A percentile compares a stretch with the other conserved stretches of the same genome.
Conservation (phyloP, 129 eudicot genomes). For the Pseudognaphalium luteoalbum region DNA sequence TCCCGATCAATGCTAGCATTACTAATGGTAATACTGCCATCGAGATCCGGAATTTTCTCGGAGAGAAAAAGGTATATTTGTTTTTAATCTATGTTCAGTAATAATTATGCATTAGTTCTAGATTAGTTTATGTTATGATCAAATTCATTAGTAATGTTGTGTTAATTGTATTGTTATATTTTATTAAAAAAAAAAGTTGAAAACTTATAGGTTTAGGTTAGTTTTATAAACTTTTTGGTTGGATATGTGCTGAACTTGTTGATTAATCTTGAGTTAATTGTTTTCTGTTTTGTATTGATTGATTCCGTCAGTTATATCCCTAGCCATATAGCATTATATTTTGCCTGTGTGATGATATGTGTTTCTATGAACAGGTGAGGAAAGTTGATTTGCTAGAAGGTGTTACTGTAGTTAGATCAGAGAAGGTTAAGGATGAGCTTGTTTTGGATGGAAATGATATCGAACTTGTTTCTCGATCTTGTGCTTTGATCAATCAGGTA, state of each 20-base stretch:
- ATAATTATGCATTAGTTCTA: too few species aligned
- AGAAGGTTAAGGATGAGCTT: constrained; percentile 54
- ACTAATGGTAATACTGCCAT: background rate
- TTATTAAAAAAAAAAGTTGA: too few species aligned
- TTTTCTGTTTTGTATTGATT: background rate
- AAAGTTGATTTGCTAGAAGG: constrained; percentile 57
- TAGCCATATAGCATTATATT: background rate
- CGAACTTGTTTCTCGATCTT: constrained; percentile 55
- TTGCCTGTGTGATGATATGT: background rate
- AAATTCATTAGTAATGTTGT: too few species aligned
- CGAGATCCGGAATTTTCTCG: background rate
- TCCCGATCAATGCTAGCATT: background rate
- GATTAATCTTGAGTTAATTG: background rate
- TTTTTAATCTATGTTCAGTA: background rate
- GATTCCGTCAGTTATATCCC: too few species aligned
- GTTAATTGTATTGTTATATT: too few species aligned
- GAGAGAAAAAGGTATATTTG: background rate
- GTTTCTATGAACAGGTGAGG: constrained; percentile 40
- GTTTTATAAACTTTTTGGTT: too few species aligned
- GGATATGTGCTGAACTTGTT: background rate
- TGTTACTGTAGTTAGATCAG: constrained; percentile 44
- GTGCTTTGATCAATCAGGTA: constrained; percentile 59
- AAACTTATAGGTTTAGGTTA: too few species aligned
- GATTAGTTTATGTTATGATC: too few species aligned
- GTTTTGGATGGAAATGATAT: constrained; percentile 53